Base-by-base conservation (phyloP, 345 rosid species). In the Salix koriyanagi region DNA sequence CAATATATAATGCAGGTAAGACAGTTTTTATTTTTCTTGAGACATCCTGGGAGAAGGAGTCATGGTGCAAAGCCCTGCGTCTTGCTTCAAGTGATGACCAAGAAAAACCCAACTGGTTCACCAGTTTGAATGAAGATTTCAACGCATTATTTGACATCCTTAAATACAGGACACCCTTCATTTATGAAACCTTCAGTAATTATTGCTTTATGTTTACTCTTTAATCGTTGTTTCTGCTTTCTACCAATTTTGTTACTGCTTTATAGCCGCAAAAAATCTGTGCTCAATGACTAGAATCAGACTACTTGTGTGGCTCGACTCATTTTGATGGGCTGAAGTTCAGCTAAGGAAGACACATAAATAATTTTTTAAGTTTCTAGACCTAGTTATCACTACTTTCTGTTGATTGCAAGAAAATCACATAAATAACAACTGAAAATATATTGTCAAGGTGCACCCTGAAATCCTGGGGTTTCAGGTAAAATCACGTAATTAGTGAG, bases 21-120 rank as follows among this genome's bases (percentile, higher is more conserved):
- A 83, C 81, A 75, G 67, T 96, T 73, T 92, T 87, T 83, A 83
- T 96, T 36, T 96, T 88, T 80, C 89, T 87, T 16, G 97, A 96
- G 79, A 96, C 99, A 79, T 90, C 97, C 58, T 96, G 97, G 98
- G 98, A 93, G 86, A 92, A 96, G 88, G 99, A 96, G 79, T 88
- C 98, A 7, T 93, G 99, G 99, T 96, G 97, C 81, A 93, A 89
- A 84, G 92, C 97, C 69, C 96, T 96, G 36, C 98, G 97, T 80
- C 88, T 91, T 76, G 97, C 94, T 79, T 90, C 98, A 72, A 87
- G 90, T 76, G 80, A 83, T 67, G 88, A 91, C 77, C 83, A 86
- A 11, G 86, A 87, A 75, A 89, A 64, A 64, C 84, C 84, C 70
- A 79, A 81, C 9, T 91, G 94, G 97, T 83, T 90, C 73, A 67